These are phyloP conservation scores for Penicillium oxalicum DNA, from an alignment of 2,329 filamentous ascomycete genomes.

Conservation along the genomic window DNA sequence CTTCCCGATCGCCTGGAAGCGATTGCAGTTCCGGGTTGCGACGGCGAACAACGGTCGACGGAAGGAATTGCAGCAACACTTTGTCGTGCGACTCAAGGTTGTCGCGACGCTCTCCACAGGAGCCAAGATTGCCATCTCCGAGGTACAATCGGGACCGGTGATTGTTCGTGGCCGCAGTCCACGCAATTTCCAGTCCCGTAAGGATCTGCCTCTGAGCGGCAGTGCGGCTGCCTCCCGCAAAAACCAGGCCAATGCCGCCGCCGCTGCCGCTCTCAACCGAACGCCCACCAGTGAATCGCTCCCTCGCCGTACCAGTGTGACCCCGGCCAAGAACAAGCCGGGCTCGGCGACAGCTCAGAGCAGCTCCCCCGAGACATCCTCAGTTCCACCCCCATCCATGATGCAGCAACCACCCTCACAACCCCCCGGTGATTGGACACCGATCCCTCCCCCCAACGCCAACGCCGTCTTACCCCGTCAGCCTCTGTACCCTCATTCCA, in stretches of 20 bases:
- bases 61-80: slow-evolving; percentile 95
- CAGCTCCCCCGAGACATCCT: slow-evolving; percentile 30
- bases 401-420: slow-evolving; percentile 20
- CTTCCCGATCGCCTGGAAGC: slow-evolving; percentile 90
- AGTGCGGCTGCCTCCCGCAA: slow-evolving; percentile 75
- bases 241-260: slow-evolving; percentile 40
- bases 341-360: slow-evolving; percentile 24
- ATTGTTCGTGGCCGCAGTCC: slow-evolving; percentile 91
- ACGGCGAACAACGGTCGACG: slow-evolving; percentile 93
- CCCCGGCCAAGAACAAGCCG: slow-evolving; percentile 25
- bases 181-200: slow-evolving; percentile 87
- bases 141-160: slow-evolving; percentile 81
- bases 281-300: slow-evolving; percentile 28
- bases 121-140: slow-evolving; percentile 72
- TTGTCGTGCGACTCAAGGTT: slow-evolving; percentile 81
- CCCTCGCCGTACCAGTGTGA: slow-evolving; percentile 22
- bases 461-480: slow-evolving; percentile 19
- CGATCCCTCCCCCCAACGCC: slow-evolving; percentile 25
- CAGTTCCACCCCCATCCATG: slow-evolving; percentile 24
- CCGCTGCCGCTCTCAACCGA: slow-evolving; percentile 25
- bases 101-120: slow-evolving; percentile 77
- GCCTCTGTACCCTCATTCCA: slow-evolving; percentile 48
- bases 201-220: slow-evolving; percentile 81
- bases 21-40: slow-evolving; percentile 87
- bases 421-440: slow-evolving; percentile 33